These are phyloP conservation scores for Chytridium lagenaria DNA, from an alignment of 371 early-diverging fungal genomes.

Conservation along the genomic window DNA sequence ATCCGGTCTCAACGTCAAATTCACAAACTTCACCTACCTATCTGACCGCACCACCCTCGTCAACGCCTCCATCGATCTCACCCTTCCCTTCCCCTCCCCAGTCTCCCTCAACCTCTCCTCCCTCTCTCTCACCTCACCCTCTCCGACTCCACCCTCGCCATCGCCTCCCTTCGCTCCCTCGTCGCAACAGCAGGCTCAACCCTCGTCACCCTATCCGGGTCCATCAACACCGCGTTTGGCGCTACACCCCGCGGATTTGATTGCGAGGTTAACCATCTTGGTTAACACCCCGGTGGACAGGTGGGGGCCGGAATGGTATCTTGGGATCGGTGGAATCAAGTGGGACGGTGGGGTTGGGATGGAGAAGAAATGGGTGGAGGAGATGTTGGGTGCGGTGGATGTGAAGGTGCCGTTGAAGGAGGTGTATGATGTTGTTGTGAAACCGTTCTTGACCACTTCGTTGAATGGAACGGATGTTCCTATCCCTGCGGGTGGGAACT, in stretches of 20 bases:
- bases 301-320: background rate
- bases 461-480: background rate
- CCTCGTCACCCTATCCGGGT: too few relatives aligned
- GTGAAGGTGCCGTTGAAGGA: slow-evolving; percentile 5
- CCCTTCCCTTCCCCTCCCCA: slow-evolving; percentile 6
- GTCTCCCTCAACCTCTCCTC: background rate
- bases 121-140: background rate
- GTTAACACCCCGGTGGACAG: background rate
- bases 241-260: background rate
- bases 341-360: background rate
- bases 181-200: background rate
- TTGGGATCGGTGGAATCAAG: background rate
- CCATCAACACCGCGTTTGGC: background rate
- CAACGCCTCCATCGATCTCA: background rate
- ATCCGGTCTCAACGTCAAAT: background rate
- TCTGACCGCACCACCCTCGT: background rate
- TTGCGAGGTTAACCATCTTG: background rate
- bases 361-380: background rate
- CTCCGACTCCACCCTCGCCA: background rate
- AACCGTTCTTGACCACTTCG: background rate
- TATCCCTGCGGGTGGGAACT: background rate
- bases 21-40: background rate
- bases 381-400: background rate
- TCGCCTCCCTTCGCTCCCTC: background rate
- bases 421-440: background rate